A percentile compares a stretch with the other conserved stretches of the same genome.
phyloP scores from a whole-genome alignment of 768 basidiomycete genomes.

The Lanmaoa pseudosensibilis region DNA sequence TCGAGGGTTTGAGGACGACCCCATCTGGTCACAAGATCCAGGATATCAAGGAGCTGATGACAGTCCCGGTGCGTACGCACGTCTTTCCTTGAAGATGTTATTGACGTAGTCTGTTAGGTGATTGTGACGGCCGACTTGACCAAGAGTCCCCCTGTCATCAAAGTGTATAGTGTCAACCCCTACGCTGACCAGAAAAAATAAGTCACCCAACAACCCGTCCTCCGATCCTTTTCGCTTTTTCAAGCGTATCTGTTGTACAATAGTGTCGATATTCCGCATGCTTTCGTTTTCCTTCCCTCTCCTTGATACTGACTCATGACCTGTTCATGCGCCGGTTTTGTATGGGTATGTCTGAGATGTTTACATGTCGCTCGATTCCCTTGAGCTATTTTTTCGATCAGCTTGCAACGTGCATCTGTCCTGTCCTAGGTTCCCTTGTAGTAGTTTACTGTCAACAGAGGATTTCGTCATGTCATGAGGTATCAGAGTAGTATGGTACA shows the following conservation, averaged over 20 bases:
- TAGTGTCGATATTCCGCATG: slow-evolving; percentile 31
- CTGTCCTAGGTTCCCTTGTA: slow-evolving; percentile 25
- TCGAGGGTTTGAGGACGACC: slow-evolving; percentile 78
- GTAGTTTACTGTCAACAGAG: slow-evolving; percentile 19
- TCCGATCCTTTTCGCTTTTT: slow-evolving; percentile 1
- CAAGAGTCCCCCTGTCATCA: slow-evolving; percentile 95
- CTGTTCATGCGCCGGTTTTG: slow-evolving; percentile 30
- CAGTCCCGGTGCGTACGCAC: slow-evolving; percentile 70
- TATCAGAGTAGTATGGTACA: background rate
- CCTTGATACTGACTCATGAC: slow-evolving; percentile 32
- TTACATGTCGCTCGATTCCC: slow-evolving; percentile 23
- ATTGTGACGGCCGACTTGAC: slow-evolving; percentile 94
- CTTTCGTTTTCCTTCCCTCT: slow-evolving; percentile 32
- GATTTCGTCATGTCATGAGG: slow-evolving; percentile 3
- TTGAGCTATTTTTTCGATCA: slow-evolving; percentile 14
- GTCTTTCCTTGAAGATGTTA: background rate
- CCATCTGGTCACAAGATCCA: slow-evolving; percentile 89
- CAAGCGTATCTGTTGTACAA: slow-evolving; percentile 29
- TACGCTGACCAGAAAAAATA: slow-evolving; percentile 60
- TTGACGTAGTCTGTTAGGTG: slow-evolving; percentile 50
- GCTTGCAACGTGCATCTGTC: slow-evolving; percentile 17
- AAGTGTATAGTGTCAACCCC: slow-evolving; percentile 94
- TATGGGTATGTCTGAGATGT: slow-evolving; percentile 29
- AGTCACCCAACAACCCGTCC: slow-evolving; percentile 15
- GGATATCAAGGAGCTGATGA: slow-evolving; percentile 92